Evolutionary conservation across 2,329 filamentous ascomycete species (phyloP).

Genomic region (Neofusicoccum cordaticola): DNA sequence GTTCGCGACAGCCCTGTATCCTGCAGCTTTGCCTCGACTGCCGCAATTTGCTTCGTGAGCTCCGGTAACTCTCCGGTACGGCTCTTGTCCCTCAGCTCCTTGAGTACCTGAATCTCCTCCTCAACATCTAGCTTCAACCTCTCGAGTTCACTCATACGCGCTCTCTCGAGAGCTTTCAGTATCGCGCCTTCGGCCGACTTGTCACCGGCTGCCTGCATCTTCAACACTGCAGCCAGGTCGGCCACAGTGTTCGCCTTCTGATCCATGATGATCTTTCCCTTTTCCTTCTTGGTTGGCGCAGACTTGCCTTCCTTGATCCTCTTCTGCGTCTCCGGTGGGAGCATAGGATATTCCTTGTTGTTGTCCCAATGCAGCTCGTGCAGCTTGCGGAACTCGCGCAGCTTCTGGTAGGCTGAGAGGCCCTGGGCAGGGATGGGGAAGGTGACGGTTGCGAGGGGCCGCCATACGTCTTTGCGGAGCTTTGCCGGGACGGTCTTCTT

Average conservation of each 20-base stretch:
- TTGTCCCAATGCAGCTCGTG: slow-evolving; percentile 55
- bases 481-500: slow-evolving; percentile 60
- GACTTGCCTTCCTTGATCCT: slow-evolving; percentile 41
- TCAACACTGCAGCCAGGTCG: slow-evolving; percentile 57
- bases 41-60: not conserved
- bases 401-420: slow-evolving; percentile 54
- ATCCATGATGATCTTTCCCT: slow-evolving; percentile 57
- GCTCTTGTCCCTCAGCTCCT: slow-evolving; percentile 18
- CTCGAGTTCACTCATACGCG: not conserved
- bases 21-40: not conserved
- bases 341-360: slow-evolving; percentile 22
- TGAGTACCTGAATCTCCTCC: not conserved
- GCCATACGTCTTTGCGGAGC: slow-evolving; percentile 63
- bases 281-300: slow-evolving; percentile 47
- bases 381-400: slow-evolving; percentile 59
- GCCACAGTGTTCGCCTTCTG: slow-evolving; percentile 63
- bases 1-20: not conserved
- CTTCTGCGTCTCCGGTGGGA: slow-evolving; percentile 33
- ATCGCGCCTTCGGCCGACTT: slow-evolving; percentile 22
- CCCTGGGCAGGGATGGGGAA: slow-evolving; percentile 52
- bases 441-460: slow-evolving; percentile 57
- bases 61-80: slow-evolving; percentile 21
- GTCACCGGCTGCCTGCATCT: slow-evolving; percentile 36
- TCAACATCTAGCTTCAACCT: too few species aligned
- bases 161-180: slow-evolving; percentile 24